Conservation (phyloP, 331 rosid genomes). For the Pyrus hybrid region DNA sequence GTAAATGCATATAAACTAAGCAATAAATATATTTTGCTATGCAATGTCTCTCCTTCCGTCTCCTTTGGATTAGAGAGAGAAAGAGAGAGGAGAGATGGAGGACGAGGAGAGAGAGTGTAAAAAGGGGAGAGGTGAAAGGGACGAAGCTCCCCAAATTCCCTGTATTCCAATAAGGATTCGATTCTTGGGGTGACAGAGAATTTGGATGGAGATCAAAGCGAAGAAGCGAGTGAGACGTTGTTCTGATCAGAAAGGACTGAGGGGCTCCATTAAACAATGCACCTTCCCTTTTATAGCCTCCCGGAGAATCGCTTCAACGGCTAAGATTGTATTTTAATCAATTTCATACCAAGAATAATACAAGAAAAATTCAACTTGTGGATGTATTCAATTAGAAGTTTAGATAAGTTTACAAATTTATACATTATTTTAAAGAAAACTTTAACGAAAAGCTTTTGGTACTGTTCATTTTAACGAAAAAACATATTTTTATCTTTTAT, state of each 20-base stretch:
- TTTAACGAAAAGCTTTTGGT: too few species aligned
- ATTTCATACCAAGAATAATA: background rate
- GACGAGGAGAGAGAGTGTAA: background rate
- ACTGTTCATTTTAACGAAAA: too few species aligned
- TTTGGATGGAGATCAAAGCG: constrained; percentile 32
- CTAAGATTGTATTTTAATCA: constrained; percentile 8
- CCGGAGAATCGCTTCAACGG: constrained; percentile 28
- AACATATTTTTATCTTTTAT: too few species aligned
- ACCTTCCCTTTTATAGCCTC: constrained; percentile 30
- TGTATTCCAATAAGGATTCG: constrained; percentile 49
- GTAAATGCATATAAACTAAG: constrained; percentile 1
- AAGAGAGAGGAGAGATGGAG: background rate
- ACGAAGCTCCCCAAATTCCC: constrained; percentile 31
- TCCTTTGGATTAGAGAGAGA: background rate
- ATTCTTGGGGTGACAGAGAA: constrained; percentile 50
- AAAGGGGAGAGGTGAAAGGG: constrained; percentile 10
- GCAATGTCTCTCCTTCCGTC: background rate
- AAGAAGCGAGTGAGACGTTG: constrained; percentile 43
- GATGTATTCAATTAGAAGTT: too few species aligned
- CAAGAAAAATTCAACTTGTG: background rate
- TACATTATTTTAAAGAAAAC: too few species aligned
- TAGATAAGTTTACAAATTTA: too few species aligned
- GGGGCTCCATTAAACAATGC: constrained; percentile 6
- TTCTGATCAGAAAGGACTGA: constrained; percentile 35
- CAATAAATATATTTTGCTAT: constrained; percentile 4